phyloP scores from a whole-genome alignment of 2,329 filamentous ascomycete species.

The Aspergillus eucalypticola region DNA sequence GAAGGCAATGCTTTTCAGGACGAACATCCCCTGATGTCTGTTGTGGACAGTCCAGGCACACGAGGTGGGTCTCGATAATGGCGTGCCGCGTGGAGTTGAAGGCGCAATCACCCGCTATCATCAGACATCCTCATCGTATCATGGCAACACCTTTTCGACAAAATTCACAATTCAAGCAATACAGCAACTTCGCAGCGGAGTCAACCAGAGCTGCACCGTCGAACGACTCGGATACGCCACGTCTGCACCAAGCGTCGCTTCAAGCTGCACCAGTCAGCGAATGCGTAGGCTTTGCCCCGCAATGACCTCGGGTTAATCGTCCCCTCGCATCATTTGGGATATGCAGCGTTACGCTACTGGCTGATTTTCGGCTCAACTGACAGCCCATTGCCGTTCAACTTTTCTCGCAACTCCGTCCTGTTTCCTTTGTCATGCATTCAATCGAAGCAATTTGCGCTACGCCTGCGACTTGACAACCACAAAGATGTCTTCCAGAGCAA shows the following conservation, averaged over 20 bases:
- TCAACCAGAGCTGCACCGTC: not conserved
- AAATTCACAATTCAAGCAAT: not conserved
- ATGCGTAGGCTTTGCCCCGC: conserved; percentile 5
- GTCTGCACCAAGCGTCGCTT: not conserved
- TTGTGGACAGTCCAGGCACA: not conserved
- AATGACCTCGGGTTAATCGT: conserved; percentile 1
- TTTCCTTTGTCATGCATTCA: not conserved
- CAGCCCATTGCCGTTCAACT: not conserved
- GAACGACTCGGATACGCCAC: not conserved
- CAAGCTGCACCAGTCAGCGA: not conserved
- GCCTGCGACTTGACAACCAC: not conserved
- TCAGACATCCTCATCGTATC: not conserved
- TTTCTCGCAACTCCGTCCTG: not conserved
- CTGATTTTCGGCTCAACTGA: not conserved
- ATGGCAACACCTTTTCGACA: conserved; percentile 1
- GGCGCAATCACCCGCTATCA: conserved; percentile 18
- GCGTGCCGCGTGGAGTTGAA: conserved; percentile 22
- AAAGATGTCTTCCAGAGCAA: conserved; percentile 17
- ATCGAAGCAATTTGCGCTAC: not conserved
- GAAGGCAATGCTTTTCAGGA: too few species aligned
- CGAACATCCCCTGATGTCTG: not conserved
- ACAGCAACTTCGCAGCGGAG: not conserved
- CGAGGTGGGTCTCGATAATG: conserved; percentile 18
- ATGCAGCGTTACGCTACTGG: conserved; percentile 3
- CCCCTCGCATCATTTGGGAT: not conserved